phyloP scores from a whole-genome alignment of 1,139 yeast species.

The Ogataea hybrid region DNA sequence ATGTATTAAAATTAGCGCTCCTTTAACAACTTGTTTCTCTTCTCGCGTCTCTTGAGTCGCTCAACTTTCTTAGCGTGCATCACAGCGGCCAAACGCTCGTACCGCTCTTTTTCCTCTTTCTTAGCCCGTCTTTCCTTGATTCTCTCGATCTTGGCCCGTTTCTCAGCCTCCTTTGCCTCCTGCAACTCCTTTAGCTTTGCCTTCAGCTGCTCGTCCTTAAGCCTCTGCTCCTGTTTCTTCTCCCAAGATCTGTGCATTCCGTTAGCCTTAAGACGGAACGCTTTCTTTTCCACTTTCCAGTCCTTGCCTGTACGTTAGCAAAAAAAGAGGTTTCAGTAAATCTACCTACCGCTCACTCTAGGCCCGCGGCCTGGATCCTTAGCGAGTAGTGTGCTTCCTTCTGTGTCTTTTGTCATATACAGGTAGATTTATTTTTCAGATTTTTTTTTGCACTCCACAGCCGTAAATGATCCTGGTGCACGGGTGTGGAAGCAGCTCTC shows the following conservation, averaged over 20 bases:
- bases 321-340: neutral
- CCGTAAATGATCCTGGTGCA: neutral
- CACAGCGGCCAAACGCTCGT: slow-evolving; percentile 64
- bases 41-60: slow-evolving; percentile 75
- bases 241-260: slow-evolving; percentile 30
- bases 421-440: slow-evolving; percentile 1
- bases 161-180: slow-evolving; percentile 59
- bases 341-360: slow-evolving; percentile 43
- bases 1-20: slow-evolving; percentile 37
- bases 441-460: neutral
- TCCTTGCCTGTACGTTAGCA: slow-evolving; percentile 33
- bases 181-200: slow-evolving; percentile 48
- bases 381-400: neutral
- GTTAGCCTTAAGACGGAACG: slow-evolving; percentile 43
- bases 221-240: slow-evolving; percentile 29
- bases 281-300: slow-evolving; percentile 49
- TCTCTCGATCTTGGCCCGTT: slow-evolving; percentile 48
- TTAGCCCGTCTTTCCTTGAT: slow-evolving; percentile 64
- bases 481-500: neutral
- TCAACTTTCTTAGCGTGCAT: slow-evolving; percentile 81
- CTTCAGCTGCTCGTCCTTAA: slow-evolving; percentile 29
- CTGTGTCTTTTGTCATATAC: neutral
- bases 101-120: slow-evolving; percentile 73
- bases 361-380: slow-evolving; percentile 42
- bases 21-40: slow-evolving; percentile 74